Percentiles rank a stretch among this genome's conserved stretches.
phyloP scores from a whole-genome alignment of 768 basidiomycete species.

The Scleroderma citrinum region DNA sequence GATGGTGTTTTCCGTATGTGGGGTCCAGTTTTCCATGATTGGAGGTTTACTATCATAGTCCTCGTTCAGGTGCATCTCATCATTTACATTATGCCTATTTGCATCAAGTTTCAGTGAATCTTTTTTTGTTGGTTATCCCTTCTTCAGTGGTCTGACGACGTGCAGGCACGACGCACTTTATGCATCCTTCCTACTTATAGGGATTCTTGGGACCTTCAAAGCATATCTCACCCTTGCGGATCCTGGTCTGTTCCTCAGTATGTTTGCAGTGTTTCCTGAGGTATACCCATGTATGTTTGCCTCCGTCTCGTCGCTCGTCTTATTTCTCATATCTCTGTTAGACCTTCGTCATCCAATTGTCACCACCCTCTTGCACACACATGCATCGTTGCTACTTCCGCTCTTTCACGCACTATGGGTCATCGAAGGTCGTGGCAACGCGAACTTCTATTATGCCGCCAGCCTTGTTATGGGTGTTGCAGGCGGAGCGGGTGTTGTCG shows the following conservation, averaged over 20 bases:
- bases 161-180: conserved; percentile 79
- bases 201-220: conserved; percentile 81
- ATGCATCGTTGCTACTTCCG: conserved; percentile 81
- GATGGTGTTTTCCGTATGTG: conserved; percentile 82
- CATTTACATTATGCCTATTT: conserved; percentile 79
- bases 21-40: background rate
- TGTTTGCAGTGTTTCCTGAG: conserved; percentile 81
- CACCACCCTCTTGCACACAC: conserved; percentile 74
- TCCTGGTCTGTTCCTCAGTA: conserved; percentile 76
- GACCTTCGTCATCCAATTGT: conserved; percentile 85
- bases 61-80: conserved; percentile 64
- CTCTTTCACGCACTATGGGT: conserved; percentile 93
- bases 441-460: conserved; percentile 97
- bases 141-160: background rate
- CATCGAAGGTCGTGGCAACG: conserved; percentile 86
- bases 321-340: conserved; percentile 24
- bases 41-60: background rate
- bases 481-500: conserved; percentile 77
- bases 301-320: background rate
- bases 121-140: background rate
- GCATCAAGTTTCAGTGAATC: conserved; percentile 79
- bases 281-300: conserved; percentile 64
- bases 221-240: conserved; percentile 90
- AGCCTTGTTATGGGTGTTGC: conserved; percentile 91
- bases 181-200: conserved; percentile 68